Evolutionary conservation across 148 eudicot species (phyloP).

Genomic region (Chenopodium album): DNA sequence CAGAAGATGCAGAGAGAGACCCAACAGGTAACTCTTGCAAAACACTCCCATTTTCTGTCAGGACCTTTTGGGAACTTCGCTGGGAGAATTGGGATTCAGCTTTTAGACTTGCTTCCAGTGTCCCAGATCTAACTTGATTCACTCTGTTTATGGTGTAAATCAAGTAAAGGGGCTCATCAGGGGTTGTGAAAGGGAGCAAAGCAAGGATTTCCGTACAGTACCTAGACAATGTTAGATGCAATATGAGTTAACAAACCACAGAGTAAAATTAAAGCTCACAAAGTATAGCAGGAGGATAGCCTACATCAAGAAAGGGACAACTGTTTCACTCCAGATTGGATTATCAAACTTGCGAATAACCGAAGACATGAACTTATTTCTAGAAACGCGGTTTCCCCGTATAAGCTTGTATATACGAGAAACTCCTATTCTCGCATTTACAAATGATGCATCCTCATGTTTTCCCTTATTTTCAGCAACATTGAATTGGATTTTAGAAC

Average conservation of each 20-base stretch:
- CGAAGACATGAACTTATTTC: slow-evolving; percentile 93
- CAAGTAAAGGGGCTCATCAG: slow-evolving; percentile 94
- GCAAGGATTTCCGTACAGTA: slow-evolving; percentile 92
- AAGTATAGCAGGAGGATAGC: slow-evolving; percentile 24
- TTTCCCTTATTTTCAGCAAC: slow-evolving; percentile 52
- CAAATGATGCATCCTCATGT: slow-evolving; percentile 52
- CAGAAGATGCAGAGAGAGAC: slow-evolving; percentile 28
- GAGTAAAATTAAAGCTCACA: slow-evolving; percentile 17
- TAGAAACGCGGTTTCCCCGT: slow-evolving; percentile 80
- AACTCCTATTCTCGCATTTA: slow-evolving; percentile 77
- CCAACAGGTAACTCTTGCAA: slow-evolving; percentile 31
- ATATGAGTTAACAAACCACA: slow-evolving; percentile 3
- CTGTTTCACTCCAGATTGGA: slow-evolving; percentile 60
- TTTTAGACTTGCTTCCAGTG: slow-evolving; percentile 81
- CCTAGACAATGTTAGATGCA: slow-evolving; percentile 45
- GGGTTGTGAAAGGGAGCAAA: slow-evolving; percentile 77
- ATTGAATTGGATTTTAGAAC: slow-evolving; percentile 43
- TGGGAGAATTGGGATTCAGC: slow-evolving; percentile 56
- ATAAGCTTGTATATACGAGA: slow-evolving; percentile 95
- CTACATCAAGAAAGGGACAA: slow-evolving; percentile 77
- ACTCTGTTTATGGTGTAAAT: slow-evolving; percentile 85
- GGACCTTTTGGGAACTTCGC: slow-evolving; percentile 35
- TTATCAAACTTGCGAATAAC: slow-evolving; percentile 87
- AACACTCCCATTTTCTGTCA: slow-evolving; percentile 45
- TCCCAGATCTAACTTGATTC: slow-evolving; percentile 91